Base-by-base conservation (phyloP, 371 early-diverging fungal species). In the Chytridium lagenaria region DNA sequence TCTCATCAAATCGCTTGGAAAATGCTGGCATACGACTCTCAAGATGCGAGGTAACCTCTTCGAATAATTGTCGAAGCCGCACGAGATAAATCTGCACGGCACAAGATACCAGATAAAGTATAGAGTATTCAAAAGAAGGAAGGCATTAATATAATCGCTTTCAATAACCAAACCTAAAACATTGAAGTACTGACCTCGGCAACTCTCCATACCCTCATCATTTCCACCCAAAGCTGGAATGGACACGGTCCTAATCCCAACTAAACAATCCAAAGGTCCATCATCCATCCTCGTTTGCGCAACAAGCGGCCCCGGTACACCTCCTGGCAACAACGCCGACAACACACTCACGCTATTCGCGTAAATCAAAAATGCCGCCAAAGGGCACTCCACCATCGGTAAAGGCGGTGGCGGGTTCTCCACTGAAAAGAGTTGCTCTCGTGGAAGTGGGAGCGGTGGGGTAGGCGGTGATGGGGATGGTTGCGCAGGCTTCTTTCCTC, bases 121-220 rank as follows among this genome's bases (percentile, higher is more conserved):
- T 55, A n/a, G n/a, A n/a, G n/a, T n/a, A n/a, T n/a, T n/a, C n/a
- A n/a, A n/a, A n/a, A n/a, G n/a, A n/a, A n/a, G n/a, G n/a, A n/a
- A n/a, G n/a, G n/a, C n/a, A n/a, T n/a, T n/a, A n/a, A n/a, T n/a
- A n/a, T n/a, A n/a, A n/a, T n/a, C n/a, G n/a, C n/a, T n/a, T n/a
- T n/a, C n/a, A n/a, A n/a, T n/a, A n/a, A n/a, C n/a, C n/a, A n/a
- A n/a, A n/a, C n/a, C n/a, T n/a, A n/a, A n/a, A n/a, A n/a, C n/a
- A n/a, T n/a, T n/a, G n/a, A n/a, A n/a, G n/a, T n/a, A n/a, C n/a
- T n/a, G n/a, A 55, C 55, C 55, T 55, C 55, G 5, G 55, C 55
- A 55, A 55, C 55, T 28, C 55, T 55, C 55, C 55, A 55, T 5
- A 55, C 55, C 26, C 55, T 55, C 55, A 55, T 55, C 55, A 55